Base-by-base conservation (phyloP, 2,329 filamentous ascomycete genomes). In the Aspergillus sp. region DNA sequence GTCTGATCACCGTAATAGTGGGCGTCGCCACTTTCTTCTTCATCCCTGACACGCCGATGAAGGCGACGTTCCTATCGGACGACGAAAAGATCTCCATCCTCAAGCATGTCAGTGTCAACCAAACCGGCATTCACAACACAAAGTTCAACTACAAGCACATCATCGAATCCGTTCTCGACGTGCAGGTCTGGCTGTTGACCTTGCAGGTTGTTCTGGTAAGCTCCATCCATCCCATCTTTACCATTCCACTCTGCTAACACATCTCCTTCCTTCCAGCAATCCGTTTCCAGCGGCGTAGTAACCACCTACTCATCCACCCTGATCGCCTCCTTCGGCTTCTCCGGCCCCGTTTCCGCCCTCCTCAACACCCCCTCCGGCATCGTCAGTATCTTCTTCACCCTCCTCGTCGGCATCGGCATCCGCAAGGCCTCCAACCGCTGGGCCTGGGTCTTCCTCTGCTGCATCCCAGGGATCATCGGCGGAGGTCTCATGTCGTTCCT, bases 401-500 rank as follows among this genome's bases (percentile, higher is more conserved):
- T 80, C 49, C 65, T 77, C 0, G 67, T 74, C 1, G 73, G 75
- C 0, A 75, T 75, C 31, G 73, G 73, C 11, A 75, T 78, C 16
- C 72, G 78, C 11, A 71, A 69, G 20, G 75, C 69, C 45, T 73
- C 75, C 55, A 71, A 74, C 54, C 73, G 81, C 7, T 77, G 75
- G 57, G 65, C 76, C 4, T 71, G 76, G 18, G 78, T 82, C 63
- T 70, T 77, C 47, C 63, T 77, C 31, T 68, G 78, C 20, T 70
- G 80, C 26, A 65, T 81, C n/a, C 79, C 78, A 1, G 78, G 75
- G 1, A 75, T 83, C 11, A 61, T 82, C 2, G 79, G 78, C 1
- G 78, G 77, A 0, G 70, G 69, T 16, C 59, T 77, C 3, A 74
- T 77, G 69, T 72, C 69, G 0, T 77, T 76, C 47, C 55, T 75